Evolutionary conservation across 1,284 basidiomycete species (phyloP), one percentile per base, ranked within the genome.

Genomic region (Rhodotorula sp.): DNA sequence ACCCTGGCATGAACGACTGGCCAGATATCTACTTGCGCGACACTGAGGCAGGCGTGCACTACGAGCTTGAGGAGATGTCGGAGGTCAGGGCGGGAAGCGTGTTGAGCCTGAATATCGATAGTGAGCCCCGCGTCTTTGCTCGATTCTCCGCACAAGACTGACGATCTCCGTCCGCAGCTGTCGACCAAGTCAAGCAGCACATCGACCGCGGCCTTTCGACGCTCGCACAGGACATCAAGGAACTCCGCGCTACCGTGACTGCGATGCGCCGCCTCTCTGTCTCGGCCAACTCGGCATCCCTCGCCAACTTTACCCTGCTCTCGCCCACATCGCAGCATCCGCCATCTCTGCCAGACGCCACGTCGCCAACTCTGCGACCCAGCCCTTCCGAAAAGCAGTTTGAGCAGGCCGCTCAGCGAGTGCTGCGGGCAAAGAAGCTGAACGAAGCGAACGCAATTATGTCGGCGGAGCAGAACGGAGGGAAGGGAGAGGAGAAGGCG

Each of bases 171-270:
- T 11, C 15, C 30, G 9, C 60, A 96, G 93, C 93, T 20, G 87
- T 99, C 63, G 95, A 98, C 81, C 95, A 99, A 81, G 95, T 99
- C 80, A 97, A 96, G 80, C 93, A 96, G 78, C 95, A 99, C 78
- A 94, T 99, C 73, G 95, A 98, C 79, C 79, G 88, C 6, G 92
- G 94, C 74, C 91, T 99, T 67, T 88, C 89, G 0, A 83, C 83
- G 2, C 83, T 99, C n/a, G 87, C 91, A 22, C 88, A 91, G 74
- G 95, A 98, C 74, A 86, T 99, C 79, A 93, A 94, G 75, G 95
- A 98, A 65, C 85, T 99, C 70, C 90, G 89, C 76, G 83, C 84
- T 9, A 84, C 86, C 22, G 86, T 94, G 62, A 79, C 79, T 39
- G 77, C 82, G 57, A 80, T 80, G 81, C 66, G 84, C 71, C 77